phyloP scores from a whole-genome alignment of 805 yeast genomes.

The Hemisphaericaspora nanyangensis region DNA sequence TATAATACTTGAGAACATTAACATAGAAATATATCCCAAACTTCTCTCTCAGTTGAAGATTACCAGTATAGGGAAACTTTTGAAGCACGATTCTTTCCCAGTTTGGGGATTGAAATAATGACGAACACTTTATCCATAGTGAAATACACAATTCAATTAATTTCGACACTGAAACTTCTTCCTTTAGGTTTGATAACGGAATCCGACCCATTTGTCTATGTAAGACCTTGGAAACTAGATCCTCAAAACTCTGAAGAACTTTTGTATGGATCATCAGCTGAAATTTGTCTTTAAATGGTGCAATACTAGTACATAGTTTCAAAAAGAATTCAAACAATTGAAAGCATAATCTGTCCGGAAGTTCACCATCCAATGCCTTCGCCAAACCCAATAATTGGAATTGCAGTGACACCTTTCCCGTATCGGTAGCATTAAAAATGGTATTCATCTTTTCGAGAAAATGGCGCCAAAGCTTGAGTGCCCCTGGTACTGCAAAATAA shows the following conservation, averaged over 20 bases:
- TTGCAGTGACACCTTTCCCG: neutral
- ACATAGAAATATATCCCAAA: conserved; percentile 26
- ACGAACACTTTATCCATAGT: conserved; percentile 26
- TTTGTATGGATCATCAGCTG: neutral
- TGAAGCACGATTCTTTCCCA: conserved; percentile 38
- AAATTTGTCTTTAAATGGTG: conserved; percentile 1
- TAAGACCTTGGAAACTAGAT: conserved; percentile 8
- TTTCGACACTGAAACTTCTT: conserved; percentile 18
- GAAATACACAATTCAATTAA: conserved; percentile 25
- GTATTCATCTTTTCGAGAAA: conserved; percentile 4
- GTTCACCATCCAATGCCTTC: neutral
- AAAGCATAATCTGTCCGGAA: conserved; percentile 4
- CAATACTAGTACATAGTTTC: neutral
- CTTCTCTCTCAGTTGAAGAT: conserved; percentile 30
- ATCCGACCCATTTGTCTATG: conserved; percentile 33
- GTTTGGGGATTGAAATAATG: conserved; percentile 15
- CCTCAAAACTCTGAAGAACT: neutral
- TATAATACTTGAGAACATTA: conserved; percentile 20
- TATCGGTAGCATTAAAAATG: neutral
- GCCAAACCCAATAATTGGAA: conserved; percentile 1
- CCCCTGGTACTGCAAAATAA: conserved; percentile 15
- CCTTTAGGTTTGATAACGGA: conserved; percentile 21
- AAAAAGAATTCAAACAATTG: conserved; percentile 3
- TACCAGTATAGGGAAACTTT: conserved; percentile 38
- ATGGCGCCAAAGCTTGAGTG: conserved; percentile 13